Evolutionary conservation across 2,329 filamentous ascomycete genomes (phyloP).

Genomic region (Trichoderma harzianum): DNA sequence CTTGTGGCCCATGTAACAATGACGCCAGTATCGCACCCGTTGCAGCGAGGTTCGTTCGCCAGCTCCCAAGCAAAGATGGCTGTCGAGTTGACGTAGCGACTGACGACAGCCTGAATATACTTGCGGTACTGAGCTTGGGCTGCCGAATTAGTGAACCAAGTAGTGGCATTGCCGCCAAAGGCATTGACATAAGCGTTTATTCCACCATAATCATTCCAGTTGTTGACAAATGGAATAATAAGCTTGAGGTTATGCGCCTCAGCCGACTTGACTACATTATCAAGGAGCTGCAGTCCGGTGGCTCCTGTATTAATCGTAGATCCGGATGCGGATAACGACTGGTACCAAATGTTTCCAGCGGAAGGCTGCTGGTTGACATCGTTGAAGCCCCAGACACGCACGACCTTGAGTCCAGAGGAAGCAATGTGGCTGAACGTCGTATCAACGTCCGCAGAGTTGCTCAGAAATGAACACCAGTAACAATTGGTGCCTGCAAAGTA

Average conservation of each 20-base stretch:
- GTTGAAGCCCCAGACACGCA: conserved; percentile 62
- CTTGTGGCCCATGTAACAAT: conserved; percentile 53
- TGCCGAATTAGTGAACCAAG: conserved; percentile 55
- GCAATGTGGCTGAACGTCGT: conserved; percentile 46
- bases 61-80: conserved; percentile 53
- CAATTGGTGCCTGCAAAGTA: conserved; percentile 55
- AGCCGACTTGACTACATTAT: conserved; percentile 59
- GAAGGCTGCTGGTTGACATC: conserved; percentile 44
- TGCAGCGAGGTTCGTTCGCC: conserved; percentile 34
- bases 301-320: conserved; percentile 59
- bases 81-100: conserved; percentile 44
- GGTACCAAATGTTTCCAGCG: conserved; percentile 43
- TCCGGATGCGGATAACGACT: conserved; percentile 45
- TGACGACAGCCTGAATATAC: conserved; percentile 48
- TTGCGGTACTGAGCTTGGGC: conserved; percentile 54
- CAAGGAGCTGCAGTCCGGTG: conserved; percentile 58
- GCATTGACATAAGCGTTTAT: conserved; percentile 58
- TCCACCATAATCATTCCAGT: conserved; percentile 66
- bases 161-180: conserved; percentile 51
- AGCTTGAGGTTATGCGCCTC: conserved; percentile 59
- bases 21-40: not conserved
- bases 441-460: conserved; percentile 55
- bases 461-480: conserved; percentile 53
- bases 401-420: conserved; percentile 51
- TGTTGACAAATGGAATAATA: conserved; percentile 64